Percentiles rank a stretch among this genome's conserved stretches.
Conservation (phyloP, 306 rosid species). For the Calophaca sinica region DNA sequence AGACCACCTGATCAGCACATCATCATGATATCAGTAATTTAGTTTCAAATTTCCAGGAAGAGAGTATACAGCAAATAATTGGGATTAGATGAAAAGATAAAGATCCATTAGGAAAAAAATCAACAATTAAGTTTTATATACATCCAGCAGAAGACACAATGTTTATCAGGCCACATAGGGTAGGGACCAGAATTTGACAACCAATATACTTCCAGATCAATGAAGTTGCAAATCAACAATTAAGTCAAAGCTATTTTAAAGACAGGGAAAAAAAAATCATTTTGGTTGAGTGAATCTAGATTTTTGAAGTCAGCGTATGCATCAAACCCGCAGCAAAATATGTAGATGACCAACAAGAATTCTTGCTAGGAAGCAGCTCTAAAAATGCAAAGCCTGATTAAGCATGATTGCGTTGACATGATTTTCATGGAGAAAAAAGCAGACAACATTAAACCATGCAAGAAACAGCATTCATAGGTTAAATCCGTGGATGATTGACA, state of each 20-base stretch:
- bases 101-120: constrained; percentile 2
- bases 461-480: background rate
- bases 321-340: background rate
- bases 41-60: constrained; percentile 6
- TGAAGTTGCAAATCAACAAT: constrained; percentile 31
- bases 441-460: too few species aligned
- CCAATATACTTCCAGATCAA: background rate
- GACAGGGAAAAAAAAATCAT: too few species aligned
- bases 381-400: constrained; percentile 4
- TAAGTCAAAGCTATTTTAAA: background rate
- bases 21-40: constrained; percentile 33
- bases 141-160: constrained; percentile 12
- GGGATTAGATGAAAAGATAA: background rate
- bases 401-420: background rate
- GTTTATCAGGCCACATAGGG: background rate
- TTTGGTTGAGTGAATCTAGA: too few species aligned
- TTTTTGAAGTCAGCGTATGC: too few species aligned
- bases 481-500: constrained; percentile 16
- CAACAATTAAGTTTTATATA: constrained; percentile 2
- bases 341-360: constrained; percentile 3
- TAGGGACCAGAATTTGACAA: background rate
- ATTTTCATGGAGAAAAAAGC: too few species aligned
- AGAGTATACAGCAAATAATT: background rate
- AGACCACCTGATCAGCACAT: constrained; percentile 72
- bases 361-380: background rate